These are phyloP conservation scores for Vitis labrusca DNA, from an alignment of 164 flowering plant species.

Conservation along the genomic window DNA sequence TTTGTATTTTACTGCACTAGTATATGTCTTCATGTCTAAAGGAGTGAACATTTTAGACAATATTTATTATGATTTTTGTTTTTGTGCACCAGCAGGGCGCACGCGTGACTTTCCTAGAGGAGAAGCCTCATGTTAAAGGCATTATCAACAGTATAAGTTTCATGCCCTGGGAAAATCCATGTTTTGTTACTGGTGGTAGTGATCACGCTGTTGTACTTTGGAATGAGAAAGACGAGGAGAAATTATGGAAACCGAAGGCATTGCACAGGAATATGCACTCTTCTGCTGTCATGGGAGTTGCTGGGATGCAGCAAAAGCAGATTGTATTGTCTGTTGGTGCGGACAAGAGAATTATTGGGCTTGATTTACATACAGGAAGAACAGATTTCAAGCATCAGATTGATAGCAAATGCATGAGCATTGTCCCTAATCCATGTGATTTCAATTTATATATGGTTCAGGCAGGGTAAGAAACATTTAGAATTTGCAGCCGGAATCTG, in stretches of 20 bases:
- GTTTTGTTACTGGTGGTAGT: conserved; percentile 88
- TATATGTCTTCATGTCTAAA: no score
- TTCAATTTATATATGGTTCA: conserved; percentile 95
- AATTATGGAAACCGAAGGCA: conserved; percentile 68
- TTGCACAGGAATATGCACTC: conserved; percentile 78
- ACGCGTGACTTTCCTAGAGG: conserved; percentile 67
- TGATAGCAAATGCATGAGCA: conserved; percentile 93
- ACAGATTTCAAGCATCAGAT: conserved; percentile 73
- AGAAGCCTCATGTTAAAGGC: conserved; percentile 88
- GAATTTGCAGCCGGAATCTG: neutral
- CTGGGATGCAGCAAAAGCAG: conserved; percentile 77
- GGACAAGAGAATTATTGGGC: conserved; percentile 84
- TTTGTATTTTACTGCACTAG: no score
- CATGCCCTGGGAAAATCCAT: conserved; percentile 71
- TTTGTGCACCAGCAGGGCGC: conserved; percentile 39
- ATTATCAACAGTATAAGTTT: conserved; percentile 80
- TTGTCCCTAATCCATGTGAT: conserved; percentile 88
- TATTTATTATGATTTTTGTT: neutral
- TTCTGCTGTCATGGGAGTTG: conserved; percentile 97
- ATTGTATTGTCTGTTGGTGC: conserved; percentile 80
- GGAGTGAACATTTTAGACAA: neutral
- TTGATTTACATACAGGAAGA: conserved; percentile 57
- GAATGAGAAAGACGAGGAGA: conserved; percentile 58
- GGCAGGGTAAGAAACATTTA: conserved; percentile 61
- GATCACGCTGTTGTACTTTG: conserved; percentile 93